These are phyloP conservation scores for Kuraishia hungarica DNA, from an alignment of 805 yeast genomes.

Conservation along the genomic window DNA sequence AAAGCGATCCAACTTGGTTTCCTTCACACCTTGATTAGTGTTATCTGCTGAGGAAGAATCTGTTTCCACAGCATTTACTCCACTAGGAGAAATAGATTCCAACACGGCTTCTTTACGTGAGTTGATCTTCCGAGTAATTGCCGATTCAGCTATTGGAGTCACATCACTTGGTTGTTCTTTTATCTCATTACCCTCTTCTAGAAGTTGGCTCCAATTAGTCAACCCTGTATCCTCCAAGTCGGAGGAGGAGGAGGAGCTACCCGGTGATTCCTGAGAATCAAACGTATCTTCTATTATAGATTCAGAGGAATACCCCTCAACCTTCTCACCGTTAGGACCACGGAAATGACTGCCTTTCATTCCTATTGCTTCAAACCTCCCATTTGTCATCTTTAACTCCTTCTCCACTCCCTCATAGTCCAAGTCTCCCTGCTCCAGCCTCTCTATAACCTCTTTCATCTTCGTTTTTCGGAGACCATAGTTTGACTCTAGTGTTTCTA, in stretches of 20 bases:
- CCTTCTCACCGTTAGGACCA: slow-evolving; percentile 3
- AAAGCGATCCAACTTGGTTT: neutral
- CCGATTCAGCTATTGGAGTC: slow-evolving; percentile 2
- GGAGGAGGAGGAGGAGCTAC: neutral
- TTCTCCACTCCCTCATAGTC: slow-evolving; percentile 28
- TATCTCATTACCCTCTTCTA: neutral
- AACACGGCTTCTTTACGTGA: slow-evolving; percentile 2
- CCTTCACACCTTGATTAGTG: neutral
- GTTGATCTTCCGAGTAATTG: slow-evolving; percentile 12
- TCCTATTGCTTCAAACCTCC: slow-evolving; percentile 27
- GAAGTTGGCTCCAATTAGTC: neutral
- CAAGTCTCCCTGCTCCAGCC: slow-evolving; percentile 13
- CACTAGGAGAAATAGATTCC: neutral
- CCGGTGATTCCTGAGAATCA: neutral
- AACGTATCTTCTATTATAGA: neutral
- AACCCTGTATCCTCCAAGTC: neutral
- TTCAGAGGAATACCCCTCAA: no score
- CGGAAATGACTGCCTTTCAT: slow-evolving; percentile 13
- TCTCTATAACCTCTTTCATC: slow-evolving; percentile 15
- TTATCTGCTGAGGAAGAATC: neutral
- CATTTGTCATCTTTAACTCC: slow-evolving; percentile 31
- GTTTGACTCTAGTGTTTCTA: slow-evolving; percentile 28
- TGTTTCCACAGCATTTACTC: neutral
- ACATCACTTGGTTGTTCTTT: neutral
- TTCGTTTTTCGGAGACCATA: slow-evolving; percentile 23